These are phyloP conservation scores for Fusarium xyrophilum DNA, from an alignment of 2,329 filamentous ascomycete genomes.

Conservation along the genomic window DNA sequence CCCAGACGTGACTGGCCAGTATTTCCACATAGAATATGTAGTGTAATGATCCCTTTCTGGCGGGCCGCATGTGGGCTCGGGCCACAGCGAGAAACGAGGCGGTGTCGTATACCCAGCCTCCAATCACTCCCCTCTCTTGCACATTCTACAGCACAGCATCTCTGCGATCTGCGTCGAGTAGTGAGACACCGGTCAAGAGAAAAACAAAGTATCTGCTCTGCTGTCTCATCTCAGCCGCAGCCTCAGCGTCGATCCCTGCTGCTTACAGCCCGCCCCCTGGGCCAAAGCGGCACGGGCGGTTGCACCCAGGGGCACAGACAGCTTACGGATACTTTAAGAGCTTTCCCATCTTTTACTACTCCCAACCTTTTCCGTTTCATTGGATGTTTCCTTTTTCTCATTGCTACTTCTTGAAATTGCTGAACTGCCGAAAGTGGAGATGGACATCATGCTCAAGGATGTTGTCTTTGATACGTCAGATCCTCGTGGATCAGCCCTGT, in stretches of 20 bases:
- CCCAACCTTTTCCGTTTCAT: no score
- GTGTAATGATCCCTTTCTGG: slow-evolving; percentile 1
- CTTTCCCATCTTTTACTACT: neutral
- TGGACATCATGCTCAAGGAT: slow-evolving; percentile 26
- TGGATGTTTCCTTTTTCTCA: no score
- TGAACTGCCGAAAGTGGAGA: neutral
- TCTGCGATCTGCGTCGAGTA: neutral
- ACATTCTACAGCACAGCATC: neutral
- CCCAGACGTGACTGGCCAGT: neutral
- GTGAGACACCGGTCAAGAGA: neutral
- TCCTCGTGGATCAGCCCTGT: slow-evolving; percentile 14
- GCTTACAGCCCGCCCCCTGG: neutral
- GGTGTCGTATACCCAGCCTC: neutral
- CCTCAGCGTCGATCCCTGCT: neutral
- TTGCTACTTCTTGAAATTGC: no score
- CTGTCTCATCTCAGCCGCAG: slow-evolving; percentile 12
- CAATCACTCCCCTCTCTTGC: neutral
- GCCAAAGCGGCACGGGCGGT: neutral
- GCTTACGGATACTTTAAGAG: slow-evolving; percentile 3
- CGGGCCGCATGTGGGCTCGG: neutral
- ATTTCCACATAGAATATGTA: neutral
- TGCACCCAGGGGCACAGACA: neutral
- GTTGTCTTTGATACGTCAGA: slow-evolving; percentile 22
- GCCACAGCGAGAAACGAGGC: neutral
- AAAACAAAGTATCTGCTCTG: neutral